Base-by-base conservation (phyloP, 1,284 basidiomycete species). In the Microbotryum violaceum region DNA sequence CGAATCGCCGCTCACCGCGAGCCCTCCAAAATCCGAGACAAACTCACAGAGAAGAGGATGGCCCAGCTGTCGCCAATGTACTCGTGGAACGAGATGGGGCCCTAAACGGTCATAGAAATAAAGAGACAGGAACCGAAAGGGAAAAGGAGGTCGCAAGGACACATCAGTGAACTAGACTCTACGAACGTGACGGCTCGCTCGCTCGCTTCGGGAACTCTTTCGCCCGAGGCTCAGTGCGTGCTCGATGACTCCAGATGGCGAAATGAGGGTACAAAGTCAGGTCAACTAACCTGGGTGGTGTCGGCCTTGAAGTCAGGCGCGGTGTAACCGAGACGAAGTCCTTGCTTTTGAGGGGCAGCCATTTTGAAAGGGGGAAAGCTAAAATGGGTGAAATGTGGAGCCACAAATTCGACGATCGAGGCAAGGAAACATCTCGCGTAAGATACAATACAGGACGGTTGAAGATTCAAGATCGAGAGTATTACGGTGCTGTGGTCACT, bases 51-150 rank as follows among this genome's bases (percentile, higher is more conserved):
- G 82, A 96, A 96, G 63, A 96, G 80, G 73, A 94, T 80, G 55
- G 82, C 88, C 94, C 96, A 99, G 42, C 85, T 88, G 73, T 86
- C 79, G 52, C 85, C 88, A 72, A 91, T 85, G 84, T 85, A 97
- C 49, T 96, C 85, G 76, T 96, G 91, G 82, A 97, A 97, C 72
- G 85, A 84, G 78, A 91, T 86, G 44, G 75, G 76, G 3, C 89
- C 88, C 56, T 79, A 72, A 12, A 62, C 65, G 25, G 61, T 67
- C 54, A 33, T 4, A 31, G 4, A 23, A 21, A 47, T 27, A 37
- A 18, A 0, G 18, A 6, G 3, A 62, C 31, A 9, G 55, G 55
- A n/a, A 60, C 47, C 16, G 6, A n/a, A 9, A 49, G 29, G n/a
- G 21, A 10, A n/a, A 16, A 14, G 64, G 58, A 51, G 45, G 62